phyloP scores from a whole-genome alignment of 2,329 filamentous ascomycete genomes.

The Madurella mycetomatis region DNA sequence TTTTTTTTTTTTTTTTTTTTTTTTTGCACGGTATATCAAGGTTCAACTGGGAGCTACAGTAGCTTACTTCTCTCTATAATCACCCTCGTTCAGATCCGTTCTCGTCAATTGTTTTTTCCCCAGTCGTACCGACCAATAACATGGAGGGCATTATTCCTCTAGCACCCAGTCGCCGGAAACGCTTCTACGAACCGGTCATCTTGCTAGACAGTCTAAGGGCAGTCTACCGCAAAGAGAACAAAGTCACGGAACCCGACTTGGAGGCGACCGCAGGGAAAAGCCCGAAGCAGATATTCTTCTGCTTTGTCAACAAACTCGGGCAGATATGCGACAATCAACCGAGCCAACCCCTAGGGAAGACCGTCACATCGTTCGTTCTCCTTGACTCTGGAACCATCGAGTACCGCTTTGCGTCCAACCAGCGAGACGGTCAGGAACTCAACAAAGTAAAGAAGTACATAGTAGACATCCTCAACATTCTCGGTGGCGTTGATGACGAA shows the following conservation, averaged over 20 bases:
- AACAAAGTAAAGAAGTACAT: conserved; percentile 15
- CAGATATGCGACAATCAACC: conserved; percentile 29
- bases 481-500: conserved; percentile 6
- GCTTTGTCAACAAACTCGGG: conserved; percentile 28
- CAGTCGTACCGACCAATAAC: not conserved
- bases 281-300: conserved; percentile 19
- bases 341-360: conserved; percentile 15
- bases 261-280: conserved; percentile 2
- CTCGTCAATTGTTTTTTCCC: not conserved
- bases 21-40: too few relatives aligned
- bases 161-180: conserved; percentile 7
- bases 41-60: too few relatives aligned
- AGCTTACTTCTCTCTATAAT: too few relatives aligned
- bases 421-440: conserved; percentile 16
- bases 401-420: conserved; percentile 31
- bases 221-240: conserved; percentile 3
- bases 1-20: too few relatives aligned
- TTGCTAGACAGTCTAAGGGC: conserved; percentile 11
- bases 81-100: not conserved
- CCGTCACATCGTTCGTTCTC: conserved; percentile 27
- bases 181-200: conserved; percentile 20
- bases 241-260: conserved; percentile 10
- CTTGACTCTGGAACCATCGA: conserved; percentile 25
- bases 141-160: not conserved
- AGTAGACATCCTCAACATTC: conserved; percentile 13